Evolutionary conservation across 305 asterid genomes (phyloP).

Genomic region (Solanum hybrid): DNA sequence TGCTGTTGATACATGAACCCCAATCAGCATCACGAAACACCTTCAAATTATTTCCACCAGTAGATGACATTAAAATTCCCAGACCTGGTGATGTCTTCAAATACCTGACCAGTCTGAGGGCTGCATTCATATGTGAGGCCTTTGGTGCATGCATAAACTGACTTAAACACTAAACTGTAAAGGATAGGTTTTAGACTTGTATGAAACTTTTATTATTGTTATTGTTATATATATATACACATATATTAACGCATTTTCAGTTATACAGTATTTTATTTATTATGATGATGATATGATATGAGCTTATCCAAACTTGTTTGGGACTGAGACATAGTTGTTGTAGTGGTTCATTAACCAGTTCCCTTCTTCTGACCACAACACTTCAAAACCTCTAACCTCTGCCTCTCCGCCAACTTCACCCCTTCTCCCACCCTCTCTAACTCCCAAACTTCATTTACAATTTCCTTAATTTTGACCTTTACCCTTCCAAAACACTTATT

Average conservation of each 20-base stretch:
- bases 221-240: background rate
- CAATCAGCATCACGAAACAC: background rate
- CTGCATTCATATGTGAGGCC: background rate
- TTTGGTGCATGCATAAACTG: background rate
- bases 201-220: background rate
- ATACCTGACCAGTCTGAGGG: background rate
- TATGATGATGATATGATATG: background rate
- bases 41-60: background rate
- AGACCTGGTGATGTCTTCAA: background rate
- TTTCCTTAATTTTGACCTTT: background rate
- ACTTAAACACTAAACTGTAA: background rate
- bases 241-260: background rate
- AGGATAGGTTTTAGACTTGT: background rate
- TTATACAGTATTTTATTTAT: background rate
- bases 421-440: background rate
- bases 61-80: background rate
- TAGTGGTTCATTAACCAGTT: background rate
- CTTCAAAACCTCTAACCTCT: background rate
- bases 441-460: background rate
- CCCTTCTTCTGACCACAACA: background rate
- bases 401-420: background rate
- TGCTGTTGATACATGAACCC: background rate
- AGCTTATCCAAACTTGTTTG: background rate
- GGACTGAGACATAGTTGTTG: background rate
- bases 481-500: background rate